These are phyloP conservation scores for Ganoderma boninense DNA, from an alignment of 1,284 basidiomycete species.

Conservation along the genomic window DNA sequence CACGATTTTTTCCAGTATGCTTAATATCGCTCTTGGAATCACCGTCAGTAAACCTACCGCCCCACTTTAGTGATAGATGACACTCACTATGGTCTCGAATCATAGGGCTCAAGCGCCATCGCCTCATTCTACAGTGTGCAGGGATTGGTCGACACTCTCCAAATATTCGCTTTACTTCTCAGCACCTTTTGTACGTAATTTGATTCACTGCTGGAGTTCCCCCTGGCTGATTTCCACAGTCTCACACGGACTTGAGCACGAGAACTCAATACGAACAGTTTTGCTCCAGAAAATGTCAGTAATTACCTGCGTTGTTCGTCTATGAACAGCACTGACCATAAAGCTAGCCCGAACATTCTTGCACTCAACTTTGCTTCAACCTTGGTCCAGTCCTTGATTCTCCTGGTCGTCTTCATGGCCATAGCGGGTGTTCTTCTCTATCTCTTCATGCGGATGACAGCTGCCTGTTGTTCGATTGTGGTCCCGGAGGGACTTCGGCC, in stretches of 20 bases:
- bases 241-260: slow-evolving; percentile 49
- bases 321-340: slow-evolving; percentile 18
- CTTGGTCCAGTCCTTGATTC: slow-evolving; percentile 59
- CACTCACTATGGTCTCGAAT: not conserved
- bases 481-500: slow-evolving; percentile 65
- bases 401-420: slow-evolving; percentile 63
- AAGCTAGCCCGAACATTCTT: slow-evolving; percentile 68
- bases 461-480: slow-evolving; percentile 55
- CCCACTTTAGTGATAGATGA: not conserved
- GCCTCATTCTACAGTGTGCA: slow-evolving; percentile 75
- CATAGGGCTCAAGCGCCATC: slow-evolving; percentile 71
- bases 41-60: slow-evolving; percentile 50
- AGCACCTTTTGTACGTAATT: slow-evolving; percentile 62
- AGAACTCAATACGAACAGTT: slow-evolving; percentile 60
- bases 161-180: slow-evolving; percentile 74
- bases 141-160: slow-evolving; percentile 70
- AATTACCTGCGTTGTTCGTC: slow-evolving; percentile 12
- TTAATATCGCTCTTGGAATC: slow-evolving; percentile 54
- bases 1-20: slow-evolving; percentile 54
- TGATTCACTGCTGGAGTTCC: slow-evolving; percentile 1
- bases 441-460: slow-evolving; percentile 61
- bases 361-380: slow-evolving; percentile 73
- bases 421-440: slow-evolving; percentile 62
- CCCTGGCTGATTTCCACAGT: slow-evolving; percentile 42
- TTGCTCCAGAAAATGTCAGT: slow-evolving; percentile 74